These are phyloP conservation scores for Suillus fuscotomentosus DNA, from an alignment of 768 basidiomycete species.

Conservation along the genomic window DNA sequence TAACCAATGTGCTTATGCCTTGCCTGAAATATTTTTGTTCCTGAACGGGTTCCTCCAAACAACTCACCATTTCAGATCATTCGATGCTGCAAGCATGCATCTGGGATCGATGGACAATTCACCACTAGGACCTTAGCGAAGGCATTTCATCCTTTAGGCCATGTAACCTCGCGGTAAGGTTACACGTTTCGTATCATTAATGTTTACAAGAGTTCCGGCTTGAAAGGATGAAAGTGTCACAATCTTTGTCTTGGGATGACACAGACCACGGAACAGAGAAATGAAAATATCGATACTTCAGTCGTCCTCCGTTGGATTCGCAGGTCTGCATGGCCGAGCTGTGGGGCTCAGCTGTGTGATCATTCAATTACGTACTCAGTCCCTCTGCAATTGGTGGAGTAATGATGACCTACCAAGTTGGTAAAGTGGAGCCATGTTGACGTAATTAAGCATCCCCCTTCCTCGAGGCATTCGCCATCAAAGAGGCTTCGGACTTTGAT, in stretches of 20 bases:
- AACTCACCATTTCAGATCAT: not conserved
- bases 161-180: not conserved
- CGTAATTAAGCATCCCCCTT: not conserved
- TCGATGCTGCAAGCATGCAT: not conserved
- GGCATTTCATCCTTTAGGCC: not conserved
- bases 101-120: not conserved
- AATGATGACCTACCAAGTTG: not conserved
- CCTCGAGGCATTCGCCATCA: conserved; percentile 3
- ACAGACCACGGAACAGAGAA: not conserved
- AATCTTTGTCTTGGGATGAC: not conserved
- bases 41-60: not conserved
- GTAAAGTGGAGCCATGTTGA: not conserved
- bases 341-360: not conserved
- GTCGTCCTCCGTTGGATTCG: not conserved
- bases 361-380: not conserved
- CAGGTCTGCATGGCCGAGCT: not conserved
- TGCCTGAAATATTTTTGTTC: not conserved
- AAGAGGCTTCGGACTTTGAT: not conserved
- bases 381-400: not conserved
- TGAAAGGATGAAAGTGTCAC: no score
- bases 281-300: not conserved
- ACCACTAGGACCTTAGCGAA: not conserved
- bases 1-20: not conserved
- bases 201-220: not conserved
- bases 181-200: not conserved